Base-by-base conservation (phyloP, 2,329 filamentous ascomycete genomes). In the Byssoonygena ceratinophila region DNA sequence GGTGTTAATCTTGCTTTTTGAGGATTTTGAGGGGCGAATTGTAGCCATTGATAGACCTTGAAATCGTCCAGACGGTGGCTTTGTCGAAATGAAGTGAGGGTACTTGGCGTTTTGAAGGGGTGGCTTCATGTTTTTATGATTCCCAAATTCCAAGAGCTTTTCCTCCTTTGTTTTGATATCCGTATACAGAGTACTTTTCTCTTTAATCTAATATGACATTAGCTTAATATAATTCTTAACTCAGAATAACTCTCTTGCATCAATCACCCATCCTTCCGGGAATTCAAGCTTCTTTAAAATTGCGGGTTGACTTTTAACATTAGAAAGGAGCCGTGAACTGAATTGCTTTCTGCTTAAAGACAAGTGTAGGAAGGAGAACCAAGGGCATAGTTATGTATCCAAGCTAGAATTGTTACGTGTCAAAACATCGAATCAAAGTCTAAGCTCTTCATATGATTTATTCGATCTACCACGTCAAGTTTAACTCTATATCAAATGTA, bases 401-500 rank as follows among this genome's bases (percentile, higher is more conserved):
- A n/a, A n/a, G n/a, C n/a, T n/a, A n/a, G n/a, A n/a, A n/a, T n/a
- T n/a, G n/a, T n/a, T n/a, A n/a, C n/a, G n/a, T n/a, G n/a, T n/a
- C n/a, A n/a, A n/a, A n/a, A n/a, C n/a, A n/a, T n/a, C n/a, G 16
- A 20, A 8, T 12, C 20, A 41, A 23, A 41, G 12, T 22, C 20
- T 23, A 41, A 46, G 39, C 52, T 43, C 52, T 43, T 46, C 52
- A 18, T 16, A 37, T 37, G n/a, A 37, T 37, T n/a, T n/a, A 5
- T 37, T 18, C 14, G 5, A n/a, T 37, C n/a, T 37, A 16, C 5
- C 34, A 34, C 11, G 31, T 34, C 31, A 37, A 37, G 14, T 4
- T 11, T 11, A 4, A n/a, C n/a, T 18, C 34, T 37, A 18, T 37
- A 4, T 14, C 14, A 16, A n/a, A 37, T 37, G 4, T 18, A 11